These are phyloP conservation scores for Bipolaris bicolor DNA, from an alignment of 2,329 filamentous ascomycete genomes.

Conservation along the genomic window DNA sequence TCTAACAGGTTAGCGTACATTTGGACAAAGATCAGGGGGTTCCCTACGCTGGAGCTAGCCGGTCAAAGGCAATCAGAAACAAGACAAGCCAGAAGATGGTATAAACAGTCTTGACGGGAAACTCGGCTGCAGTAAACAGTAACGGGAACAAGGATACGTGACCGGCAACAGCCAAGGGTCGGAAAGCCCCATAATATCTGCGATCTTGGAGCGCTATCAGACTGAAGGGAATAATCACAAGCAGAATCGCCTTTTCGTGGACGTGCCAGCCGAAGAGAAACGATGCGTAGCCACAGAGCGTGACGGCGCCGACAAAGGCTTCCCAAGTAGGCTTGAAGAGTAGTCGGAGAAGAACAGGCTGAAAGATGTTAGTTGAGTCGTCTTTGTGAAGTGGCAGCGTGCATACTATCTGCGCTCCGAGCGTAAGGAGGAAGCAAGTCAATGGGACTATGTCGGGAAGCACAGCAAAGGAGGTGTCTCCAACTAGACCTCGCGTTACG, in stretches of 20 bases:
- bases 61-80: slow-evolving; percentile 86
- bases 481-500: slow-evolving; percentile 89
- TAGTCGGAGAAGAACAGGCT: slow-evolving; percentile 72
- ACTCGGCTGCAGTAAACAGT: slow-evolving; percentile 89
- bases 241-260: slow-evolving; percentile 93
- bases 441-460: slow-evolving; percentile 83
- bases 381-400: background rate
- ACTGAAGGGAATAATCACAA: slow-evolving; percentile 94
- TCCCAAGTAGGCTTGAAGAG: slow-evolving; percentile 84
- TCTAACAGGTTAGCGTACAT: slow-evolving; percentile 39
- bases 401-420: slow-evolving; percentile 75
- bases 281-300: slow-evolving; percentile 91
- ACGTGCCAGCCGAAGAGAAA: slow-evolving; percentile 99
- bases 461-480: slow-evolving; percentile 92
- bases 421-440: slow-evolving; percentile 80
- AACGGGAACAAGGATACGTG: slow-evolving; percentile 95
- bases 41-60: slow-evolving; percentile 75
- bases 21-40: background rate
- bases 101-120: slow-evolving; percentile 91
- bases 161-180: slow-evolving; percentile 87
- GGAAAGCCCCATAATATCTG: slow-evolving; percentile 88
- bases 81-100: slow-evolving; percentile 89
- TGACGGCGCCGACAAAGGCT: slow-evolving; percentile 85
- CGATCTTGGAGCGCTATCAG: slow-evolving; percentile 89
- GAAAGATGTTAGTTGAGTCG: slow-evolving; percentile 14